A percentile compares a stretch with the other conserved stretches of the same genome.
phyloP scores from a whole-genome alignment of 2,329 filamentous ascomycete genomes.

The Penicillium sp. region DNA sequence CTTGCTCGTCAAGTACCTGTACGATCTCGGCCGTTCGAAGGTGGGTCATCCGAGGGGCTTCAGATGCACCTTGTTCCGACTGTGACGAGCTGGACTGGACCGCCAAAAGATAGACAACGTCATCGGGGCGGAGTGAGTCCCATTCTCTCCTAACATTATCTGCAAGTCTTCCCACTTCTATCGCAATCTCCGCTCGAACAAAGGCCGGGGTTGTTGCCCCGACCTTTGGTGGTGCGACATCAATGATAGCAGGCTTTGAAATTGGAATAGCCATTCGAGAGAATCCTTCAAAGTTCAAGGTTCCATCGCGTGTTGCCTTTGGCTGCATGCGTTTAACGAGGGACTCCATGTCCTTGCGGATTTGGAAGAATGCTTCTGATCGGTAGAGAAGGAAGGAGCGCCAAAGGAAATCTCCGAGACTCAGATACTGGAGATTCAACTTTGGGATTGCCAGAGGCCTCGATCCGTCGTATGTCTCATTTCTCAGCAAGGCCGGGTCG shows the following conservation, averaged over 20 bases:
- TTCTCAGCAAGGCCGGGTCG: slow-evolving; percentile 72
- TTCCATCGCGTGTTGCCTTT: slow-evolving; percentile 61
- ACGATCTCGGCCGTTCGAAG: slow-evolving; percentile 83
- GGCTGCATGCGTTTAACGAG: slow-evolving; percentile 77
- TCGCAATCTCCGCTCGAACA: slow-evolving; percentile 79
- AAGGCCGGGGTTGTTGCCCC: slow-evolving; percentile 79
- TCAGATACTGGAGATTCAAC: slow-evolving; percentile 91
- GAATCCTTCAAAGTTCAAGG: slow-evolving; percentile 72
- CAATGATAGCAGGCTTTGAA: slow-evolving; percentile 78
- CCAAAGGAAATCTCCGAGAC: slow-evolving; percentile 96
- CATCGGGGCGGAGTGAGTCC: slow-evolving; percentile 82
- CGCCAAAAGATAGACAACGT: slow-evolving; percentile 83
- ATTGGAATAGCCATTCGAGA: slow-evolving; percentile 92
- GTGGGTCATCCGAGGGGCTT: slow-evolving; percentile 66
- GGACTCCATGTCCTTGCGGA: slow-evolving; percentile 85
- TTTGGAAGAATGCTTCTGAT: slow-evolving; percentile 88
- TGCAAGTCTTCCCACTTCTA: slow-evolving; percentile 79
- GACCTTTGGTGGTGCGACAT: slow-evolving; percentile 78
- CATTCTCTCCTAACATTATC: slow-evolving; percentile 79
- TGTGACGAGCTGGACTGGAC: slow-evolving; percentile 60
- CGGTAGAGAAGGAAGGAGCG: slow-evolving; percentile 85
- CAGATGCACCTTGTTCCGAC: slow-evolving; percentile 36
- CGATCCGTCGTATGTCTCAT: slow-evolving; percentile 84
- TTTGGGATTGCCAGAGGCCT: slow-evolving; percentile 88
- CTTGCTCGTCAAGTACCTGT: slow-evolving; percentile 82